Base-by-base conservation (phyloP, 495 filamentous ascomycete species). In the Tuber aestivum region DNA sequence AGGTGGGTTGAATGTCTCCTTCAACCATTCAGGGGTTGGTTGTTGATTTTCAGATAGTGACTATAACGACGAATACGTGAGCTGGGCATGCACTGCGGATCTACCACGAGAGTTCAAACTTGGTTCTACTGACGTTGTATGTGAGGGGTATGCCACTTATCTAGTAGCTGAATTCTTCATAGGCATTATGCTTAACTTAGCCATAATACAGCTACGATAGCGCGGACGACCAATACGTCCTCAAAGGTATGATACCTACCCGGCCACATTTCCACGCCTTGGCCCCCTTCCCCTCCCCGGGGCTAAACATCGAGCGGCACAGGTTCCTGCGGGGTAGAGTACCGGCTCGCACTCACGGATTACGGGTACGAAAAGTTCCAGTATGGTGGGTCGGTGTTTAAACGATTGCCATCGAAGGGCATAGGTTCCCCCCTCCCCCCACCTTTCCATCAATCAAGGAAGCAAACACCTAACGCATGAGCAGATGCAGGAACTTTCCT, bases 61-160 rank as follows among this genome's bases (percentile, higher is more conserved):
- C 41, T 94, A 94, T 83, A 87, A 86, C 50, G 82, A 86, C 38
- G 88, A 92, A 82, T 90, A 94, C 84, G 86, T 97, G 48, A 89
- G 95, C 83, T 99, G 95, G 95, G 91, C 92, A 0, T 99, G 95
- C 84, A 89, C 89, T 2, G 93, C 95, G 0, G 85, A 87, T 5
- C 85, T 98, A 0, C 95, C 95, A 0, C 82, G 87, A 0, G 92
- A 96, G 80, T 92, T 99, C 83, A 95, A 95, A 82, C 88, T 98
- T 20, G 95, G 94, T 48, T 86, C 88, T 40, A 97, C 95, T 3
- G 95, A 99, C 74, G 95, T 99, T 18, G 86, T 93, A 5, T 99
- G 95, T 83, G 95, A 99, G 82, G 95, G 95, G 14, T 80, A 71
- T 32, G 41, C 35, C 1, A 16, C 32, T 5, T 38, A 3, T 41